phyloP scores from a whole-genome alignment of 495 filamentous ascomycete species.

The Pseudotulostoma volvatum region DNA sequence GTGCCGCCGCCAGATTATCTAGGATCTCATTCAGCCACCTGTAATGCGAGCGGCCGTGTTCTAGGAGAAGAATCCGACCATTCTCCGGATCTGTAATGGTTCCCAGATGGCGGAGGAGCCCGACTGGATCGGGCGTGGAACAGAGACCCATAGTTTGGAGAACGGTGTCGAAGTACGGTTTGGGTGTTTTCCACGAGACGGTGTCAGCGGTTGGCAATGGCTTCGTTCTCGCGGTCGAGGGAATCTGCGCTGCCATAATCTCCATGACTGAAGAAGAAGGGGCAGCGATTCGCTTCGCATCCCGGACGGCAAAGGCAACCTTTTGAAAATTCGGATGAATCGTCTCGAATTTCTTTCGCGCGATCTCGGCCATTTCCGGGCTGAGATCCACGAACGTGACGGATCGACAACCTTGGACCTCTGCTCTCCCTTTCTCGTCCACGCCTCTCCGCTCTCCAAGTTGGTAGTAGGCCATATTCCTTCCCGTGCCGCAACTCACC shows the following conservation, averaged over 20 bases:
- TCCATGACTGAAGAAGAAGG: too few relatives aligned
- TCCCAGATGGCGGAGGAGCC: constrained; percentile 39
- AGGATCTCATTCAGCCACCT: constrained; percentile 62
- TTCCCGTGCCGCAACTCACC: constrained; percentile 77
- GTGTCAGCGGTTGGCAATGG: not conserved
- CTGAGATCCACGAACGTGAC: constrained; percentile 51
- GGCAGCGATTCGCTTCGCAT: constrained; percentile 8
- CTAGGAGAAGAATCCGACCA: constrained; percentile 69
- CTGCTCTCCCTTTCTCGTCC: constrained; percentile 36
- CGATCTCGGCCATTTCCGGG: constrained; percentile 44
- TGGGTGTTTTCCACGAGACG: not conserved
- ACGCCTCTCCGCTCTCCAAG: constrained; percentile 47
- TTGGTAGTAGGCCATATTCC: constrained; percentile 65
- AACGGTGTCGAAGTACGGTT: constrained; percentile 56
- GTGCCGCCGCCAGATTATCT: constrained; percentile 57
- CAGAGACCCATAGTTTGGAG: constrained; percentile 90
- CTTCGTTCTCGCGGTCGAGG: not conserved
- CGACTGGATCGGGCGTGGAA: constrained; percentile 59
- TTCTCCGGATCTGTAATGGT: constrained; percentile 26
- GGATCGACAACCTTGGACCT: constrained; percentile 26
- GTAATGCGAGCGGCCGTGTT: constrained; percentile 74
- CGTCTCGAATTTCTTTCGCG: constrained; percentile 39
- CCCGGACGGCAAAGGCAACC: constrained; percentile 28
- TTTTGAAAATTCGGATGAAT: constrained; percentile 29
- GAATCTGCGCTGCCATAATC: not conserved